phyloP scores from a whole-genome alignment of 192 early-diverging fungal genomes.

The Coemansia sp. region DNA sequence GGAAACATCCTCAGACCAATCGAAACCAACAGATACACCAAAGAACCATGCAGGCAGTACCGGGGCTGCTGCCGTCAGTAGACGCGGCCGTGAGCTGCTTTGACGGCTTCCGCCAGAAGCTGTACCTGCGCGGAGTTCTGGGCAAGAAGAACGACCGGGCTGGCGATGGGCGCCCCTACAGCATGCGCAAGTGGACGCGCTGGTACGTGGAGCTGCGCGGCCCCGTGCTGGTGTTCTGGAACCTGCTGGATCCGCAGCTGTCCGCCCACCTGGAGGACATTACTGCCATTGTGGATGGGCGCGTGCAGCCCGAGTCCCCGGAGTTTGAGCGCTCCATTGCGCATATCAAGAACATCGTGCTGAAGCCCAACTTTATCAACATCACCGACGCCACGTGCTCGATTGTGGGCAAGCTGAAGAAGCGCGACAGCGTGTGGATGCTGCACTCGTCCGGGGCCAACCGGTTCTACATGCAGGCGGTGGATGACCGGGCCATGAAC shows the following conservation, averaged over 20 bases:
- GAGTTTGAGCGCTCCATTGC: conserved; percentile 47
- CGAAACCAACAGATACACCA: too few relatives aligned
- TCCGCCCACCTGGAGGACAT: conserved; percentile 48
- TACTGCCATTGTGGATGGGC: conserved; percentile 45
- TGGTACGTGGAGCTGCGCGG: conserved; percentile 72
- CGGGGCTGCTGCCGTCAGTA: conserved; percentile 33
- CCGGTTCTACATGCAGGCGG: conserved; percentile 59
- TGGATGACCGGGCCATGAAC: conserved; percentile 52
- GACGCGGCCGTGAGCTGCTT: conserved; percentile 43
- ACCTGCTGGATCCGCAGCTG: conserved; percentile 46
- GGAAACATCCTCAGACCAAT: neutral
- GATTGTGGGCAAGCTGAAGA: conserved; percentile 53
- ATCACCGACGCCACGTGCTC: conserved; percentile 61
- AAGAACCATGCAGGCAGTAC: conserved; percentile 21
- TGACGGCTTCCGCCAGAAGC: conserved; percentile 62
- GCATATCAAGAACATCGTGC: conserved; percentile 48
- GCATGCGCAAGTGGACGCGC: conserved; percentile 61
- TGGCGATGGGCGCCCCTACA: conserved; percentile 56
- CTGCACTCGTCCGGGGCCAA: conserved; percentile 68
- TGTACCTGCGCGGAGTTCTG: conserved; percentile 66
- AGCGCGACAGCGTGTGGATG: conserved; percentile 56
- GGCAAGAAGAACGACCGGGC: conserved; percentile 61
- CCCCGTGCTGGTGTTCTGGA: conserved; percentile 60
- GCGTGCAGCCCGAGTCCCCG: conserved; percentile 29
- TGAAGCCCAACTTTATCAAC: conserved; percentile 67